Evolutionary conservation across 2,329 filamentous ascomycete genomes (phyloP).

Genomic region (Aspergillus neotritici): DNA sequence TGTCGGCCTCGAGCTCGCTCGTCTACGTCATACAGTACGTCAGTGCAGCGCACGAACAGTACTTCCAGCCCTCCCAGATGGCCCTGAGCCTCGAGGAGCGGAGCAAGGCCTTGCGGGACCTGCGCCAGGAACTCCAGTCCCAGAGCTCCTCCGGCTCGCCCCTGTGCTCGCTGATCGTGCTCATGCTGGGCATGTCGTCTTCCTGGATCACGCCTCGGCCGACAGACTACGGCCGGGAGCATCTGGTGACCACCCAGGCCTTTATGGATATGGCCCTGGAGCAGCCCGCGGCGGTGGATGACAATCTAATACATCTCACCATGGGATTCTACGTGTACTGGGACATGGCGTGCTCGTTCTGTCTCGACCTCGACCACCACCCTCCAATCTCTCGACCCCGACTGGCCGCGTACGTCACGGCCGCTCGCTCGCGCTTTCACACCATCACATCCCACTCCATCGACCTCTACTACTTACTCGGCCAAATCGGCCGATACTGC

Average conservation of each 20-base stretch:
- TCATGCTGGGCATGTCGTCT: slow-evolving; percentile 1
- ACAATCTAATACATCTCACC: slow-evolving; percentile 1
- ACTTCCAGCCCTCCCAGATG: slow-evolving; percentile 5
- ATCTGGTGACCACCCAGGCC: not conserved
- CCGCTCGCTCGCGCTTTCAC: not conserved
- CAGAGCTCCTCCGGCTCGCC: too few species aligned
- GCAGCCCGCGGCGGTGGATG: not conserved
- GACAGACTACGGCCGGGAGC: not conserved
- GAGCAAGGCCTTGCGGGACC: slow-evolving; percentile 6
- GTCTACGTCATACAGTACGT: slow-evolving; percentile 12
- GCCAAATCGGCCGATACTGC: not conserved
- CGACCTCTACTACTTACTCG: not conserved
- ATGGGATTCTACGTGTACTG: slow-evolving; percentile 3
- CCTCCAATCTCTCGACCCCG: not conserved
- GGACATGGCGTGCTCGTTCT: slow-evolving; percentile 7
- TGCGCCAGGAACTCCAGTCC: too few species aligned
- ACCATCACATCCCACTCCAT: not conserved
- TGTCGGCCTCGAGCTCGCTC: slow-evolving; percentile 10
- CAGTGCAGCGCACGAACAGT: slow-evolving; percentile 14
- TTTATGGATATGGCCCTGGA: not conserved
- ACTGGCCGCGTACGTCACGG: not conserved
- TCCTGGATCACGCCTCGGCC: not conserved
- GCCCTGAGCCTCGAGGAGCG: slow-evolving; percentile 11
- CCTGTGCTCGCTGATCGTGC: not conserved
- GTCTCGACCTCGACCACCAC: not conserved